phyloP scores from a whole-genome alignment of 495 filamentous ascomycete genomes.

The Xylaria longipes region DNA sequence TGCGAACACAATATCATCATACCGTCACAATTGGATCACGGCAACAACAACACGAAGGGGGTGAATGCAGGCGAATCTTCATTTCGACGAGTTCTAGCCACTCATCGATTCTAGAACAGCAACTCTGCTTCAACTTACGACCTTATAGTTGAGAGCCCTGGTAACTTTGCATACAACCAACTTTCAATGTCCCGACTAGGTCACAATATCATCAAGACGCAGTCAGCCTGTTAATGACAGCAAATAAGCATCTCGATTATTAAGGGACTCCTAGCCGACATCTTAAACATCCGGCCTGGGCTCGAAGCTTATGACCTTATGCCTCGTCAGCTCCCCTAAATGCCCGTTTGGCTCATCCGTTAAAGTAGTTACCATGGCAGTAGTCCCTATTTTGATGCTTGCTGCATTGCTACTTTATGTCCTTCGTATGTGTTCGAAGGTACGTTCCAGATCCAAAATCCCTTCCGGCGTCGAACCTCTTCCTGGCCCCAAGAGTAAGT shows the following conservation, averaged over 20 bases:
- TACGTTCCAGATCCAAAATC: conserved; percentile 28
- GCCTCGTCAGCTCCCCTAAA: background rate
- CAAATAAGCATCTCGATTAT: background rate
- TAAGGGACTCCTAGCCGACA: background rate
- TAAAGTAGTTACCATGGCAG: conserved; percentile 26
- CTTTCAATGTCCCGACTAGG: conserved; percentile 4
- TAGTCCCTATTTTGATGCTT: conserved; percentile 28
- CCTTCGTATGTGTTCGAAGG: conserved; percentile 22
- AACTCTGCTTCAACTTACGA: conserved; percentile 4
- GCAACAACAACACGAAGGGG: no score
- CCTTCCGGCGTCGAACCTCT: conserved; percentile 36
- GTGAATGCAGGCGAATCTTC: background rate
- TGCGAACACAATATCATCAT: background rate
- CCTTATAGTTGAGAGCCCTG: background rate
- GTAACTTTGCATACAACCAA: conserved; percentile 17
- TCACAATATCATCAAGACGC: background rate
- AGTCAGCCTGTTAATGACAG: background rate
- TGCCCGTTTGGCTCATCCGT: background rate
- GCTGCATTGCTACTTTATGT: conserved; percentile 25
- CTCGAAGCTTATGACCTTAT: background rate
- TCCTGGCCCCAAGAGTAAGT: conserved; percentile 44
- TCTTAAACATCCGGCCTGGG: background rate
- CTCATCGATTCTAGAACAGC: background rate
- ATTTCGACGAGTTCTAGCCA: background rate
- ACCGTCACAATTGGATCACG: background rate